phyloP scores from a whole-genome alignment of 306 rosid species.

The Vicia sativa region DNA sequence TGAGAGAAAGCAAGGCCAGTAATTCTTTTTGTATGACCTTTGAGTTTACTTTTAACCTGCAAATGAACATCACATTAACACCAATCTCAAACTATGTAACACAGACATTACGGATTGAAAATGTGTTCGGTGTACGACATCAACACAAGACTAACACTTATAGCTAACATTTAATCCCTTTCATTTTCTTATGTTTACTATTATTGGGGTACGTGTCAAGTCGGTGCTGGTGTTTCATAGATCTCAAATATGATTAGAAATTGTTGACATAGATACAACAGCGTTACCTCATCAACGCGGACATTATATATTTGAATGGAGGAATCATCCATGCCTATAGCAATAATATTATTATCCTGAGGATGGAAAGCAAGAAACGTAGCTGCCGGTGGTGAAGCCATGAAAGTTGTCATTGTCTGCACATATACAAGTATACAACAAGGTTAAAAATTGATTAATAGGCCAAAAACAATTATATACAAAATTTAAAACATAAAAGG shows the following conservation, averaged over 20 bases:
- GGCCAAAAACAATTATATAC: neutral
- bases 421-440: slow-evolving; percentile 38
- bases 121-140: neutral
- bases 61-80: slow-evolving; percentile 34
- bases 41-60: slow-evolving; percentile 79
- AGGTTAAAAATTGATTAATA: slow-evolving; percentile 35
- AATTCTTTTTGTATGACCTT: slow-evolving; percentile 93
- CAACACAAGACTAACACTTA: neutral
- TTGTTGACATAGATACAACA: neutral
- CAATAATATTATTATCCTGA: slow-evolving; percentile 94
- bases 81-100: slow-evolving; percentile 9
- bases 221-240: neutral
- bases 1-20: slow-evolving; percentile 97
- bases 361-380: slow-evolving; percentile 98
- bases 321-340: slow-evolving; percentile 99
- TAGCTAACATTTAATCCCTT: neutral
- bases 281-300: slow-evolving; percentile 92
- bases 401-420: slow-evolving; percentile 99
- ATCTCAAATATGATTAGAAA: slow-evolving; percentile 33
- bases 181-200: neutral
- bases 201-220: neutral
- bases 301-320: slow-evolving; percentile 97
- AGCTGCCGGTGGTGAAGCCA: slow-evolving; percentile 99
- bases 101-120: neutral
- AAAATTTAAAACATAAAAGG: neutral